These are phyloP conservation scores for Vittaforma corneae DNA, from an alignment of 371 early-diverging fungal species.

Conservation along the genomic window DNA sequence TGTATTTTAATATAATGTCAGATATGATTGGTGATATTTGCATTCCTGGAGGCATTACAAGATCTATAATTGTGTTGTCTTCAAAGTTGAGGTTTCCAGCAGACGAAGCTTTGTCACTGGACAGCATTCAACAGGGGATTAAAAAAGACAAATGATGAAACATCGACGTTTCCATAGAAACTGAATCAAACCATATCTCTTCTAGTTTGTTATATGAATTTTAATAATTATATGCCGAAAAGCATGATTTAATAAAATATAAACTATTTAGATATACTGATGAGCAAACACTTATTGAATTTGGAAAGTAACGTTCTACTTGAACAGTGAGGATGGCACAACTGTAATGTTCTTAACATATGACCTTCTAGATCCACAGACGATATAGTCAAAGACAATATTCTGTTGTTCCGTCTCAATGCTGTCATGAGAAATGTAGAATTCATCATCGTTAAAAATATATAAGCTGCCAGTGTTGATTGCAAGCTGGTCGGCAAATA, in stretches of 20 bases:
- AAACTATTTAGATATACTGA: no score
- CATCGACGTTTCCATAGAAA: no score
- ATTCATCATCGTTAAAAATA: conserved; percentile 17
- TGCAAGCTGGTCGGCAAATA: conserved; percentile 30
- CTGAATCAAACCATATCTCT: no score
- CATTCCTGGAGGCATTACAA: conserved; percentile 13
- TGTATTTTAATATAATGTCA: background rate
- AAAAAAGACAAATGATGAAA: no score
- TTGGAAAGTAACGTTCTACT: no score
- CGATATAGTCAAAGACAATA: conserved; percentile 44
- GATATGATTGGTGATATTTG: background rate
- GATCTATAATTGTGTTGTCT: conserved; percentile 19
- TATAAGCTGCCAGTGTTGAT: conserved; percentile 1
- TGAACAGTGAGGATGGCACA: no score
- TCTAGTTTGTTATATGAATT: no score
- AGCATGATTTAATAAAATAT: no score
- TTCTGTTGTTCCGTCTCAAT: conserved; percentile 9
- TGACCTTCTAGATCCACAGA: conserved; percentile 19
- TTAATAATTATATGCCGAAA: no score
- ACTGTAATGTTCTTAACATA: conserved; percentile 41
- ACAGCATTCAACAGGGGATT: no score
- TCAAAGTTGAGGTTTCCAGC: background rate
- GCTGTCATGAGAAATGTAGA: conserved; percentile 10
- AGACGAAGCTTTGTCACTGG: no score
- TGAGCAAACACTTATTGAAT: no score